Evolutionary conservation across 2,329 filamentous ascomycete species (phyloP), one percentile per base, ranked within the genome.

Genomic region (Fusarium chuoi): DNA sequence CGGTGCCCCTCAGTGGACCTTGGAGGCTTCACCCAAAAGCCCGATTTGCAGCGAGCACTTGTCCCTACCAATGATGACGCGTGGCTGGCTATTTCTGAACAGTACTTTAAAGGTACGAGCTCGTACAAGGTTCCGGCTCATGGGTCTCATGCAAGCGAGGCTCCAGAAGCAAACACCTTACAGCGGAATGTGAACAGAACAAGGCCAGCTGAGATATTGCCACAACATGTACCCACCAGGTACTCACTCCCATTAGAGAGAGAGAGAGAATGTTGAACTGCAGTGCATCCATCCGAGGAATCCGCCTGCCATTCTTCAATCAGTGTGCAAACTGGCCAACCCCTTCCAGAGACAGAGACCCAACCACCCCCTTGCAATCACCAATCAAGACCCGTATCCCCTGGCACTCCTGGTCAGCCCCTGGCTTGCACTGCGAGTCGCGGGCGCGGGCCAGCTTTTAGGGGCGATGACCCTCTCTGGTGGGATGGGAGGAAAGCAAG

Each of bases 41-140:
- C 68, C 65, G 73, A 70, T 69, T 71, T 65, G 64, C 56, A 69
- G 52, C 62, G 67, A 26, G 28, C 33, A 59, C 33, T 57, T 57
- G 24, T 76, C 73, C 69, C 65, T 71, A 55, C 71, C 68, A 75
- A 75, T 76, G 58, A 63, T 36, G 71, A 75, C 74, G 74, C 71
- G 74, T 72, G 74, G 71, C 73, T 70, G 55, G 57, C 51, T 46
- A 62, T 59, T 45, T 44, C 49, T 60, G 36, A 49, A 30, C 22
- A 54, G 57, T 75, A 73, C 70, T 20, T 51, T 22, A 22, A 36
- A 24, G 35, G 51, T 75, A 75, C 72, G 33, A 56, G 45, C 13
- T 45, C 26, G 17, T 67, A 30, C 51, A 57, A 57, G 51, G 59
- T 72, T 65, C 56, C 51, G 52, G 45, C 44, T 62, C 57, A 52